These are phyloP conservation scores for Aristolochia californica DNA, from an alignment of 164 flowering plant species.

Conservation along the genomic window DNA sequence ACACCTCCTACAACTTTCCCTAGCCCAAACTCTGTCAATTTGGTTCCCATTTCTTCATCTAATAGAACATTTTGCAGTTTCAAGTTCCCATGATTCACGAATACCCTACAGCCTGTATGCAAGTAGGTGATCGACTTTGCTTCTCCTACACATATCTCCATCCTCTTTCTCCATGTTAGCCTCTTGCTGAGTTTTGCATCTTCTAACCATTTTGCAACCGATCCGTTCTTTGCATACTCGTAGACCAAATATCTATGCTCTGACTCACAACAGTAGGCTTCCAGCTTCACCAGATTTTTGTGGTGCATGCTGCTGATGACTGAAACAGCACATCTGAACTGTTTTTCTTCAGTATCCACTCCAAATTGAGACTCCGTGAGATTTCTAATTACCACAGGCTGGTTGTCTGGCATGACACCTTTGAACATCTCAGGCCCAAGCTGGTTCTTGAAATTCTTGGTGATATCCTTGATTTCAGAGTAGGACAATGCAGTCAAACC, in stretches of 20 bases:
- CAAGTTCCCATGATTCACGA: slow-evolving; percentile 55
- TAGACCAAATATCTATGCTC: slow-evolving; percentile 41
- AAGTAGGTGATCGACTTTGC: slow-evolving; percentile 54
- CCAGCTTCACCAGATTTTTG: slow-evolving; percentile 46
- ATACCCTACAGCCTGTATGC: slow-evolving; percentile 61
- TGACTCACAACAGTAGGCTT: slow-evolving; percentile 60
- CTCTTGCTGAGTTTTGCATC: slow-evolving; percentile 31
- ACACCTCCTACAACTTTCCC: slow-evolving; percentile 10
- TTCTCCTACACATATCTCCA: slow-evolving; percentile 38
- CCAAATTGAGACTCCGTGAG: slow-evolving; percentile 11
- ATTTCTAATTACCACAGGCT: slow-evolving; percentile 34
- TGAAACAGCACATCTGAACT: slow-evolving; percentile 30
- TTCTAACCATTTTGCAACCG: slow-evolving; percentile 32
- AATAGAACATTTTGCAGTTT: slow-evolving; percentile 50
- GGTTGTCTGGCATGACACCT: slow-evolving; percentile 35
- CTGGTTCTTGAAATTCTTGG: slow-evolving; percentile 35
- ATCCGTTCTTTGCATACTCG: slow-evolving; percentile 48
- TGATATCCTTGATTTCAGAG: slow-evolving; percentile 40
- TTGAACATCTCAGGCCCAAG: slow-evolving; percentile 43
- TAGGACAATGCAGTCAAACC: slow-evolving; percentile 35
- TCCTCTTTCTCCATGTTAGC: slow-evolving; percentile 49
- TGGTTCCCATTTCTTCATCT: slow-evolving; percentile 44
- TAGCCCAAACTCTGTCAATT: slow-evolving; percentile 52
- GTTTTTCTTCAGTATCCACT: slow-evolving; percentile 29
- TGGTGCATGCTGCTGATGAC: slow-evolving; percentile 53